phyloP scores from a whole-genome alignment of 805 yeast species.

The Yamadazyma kitorensis region DNA sequence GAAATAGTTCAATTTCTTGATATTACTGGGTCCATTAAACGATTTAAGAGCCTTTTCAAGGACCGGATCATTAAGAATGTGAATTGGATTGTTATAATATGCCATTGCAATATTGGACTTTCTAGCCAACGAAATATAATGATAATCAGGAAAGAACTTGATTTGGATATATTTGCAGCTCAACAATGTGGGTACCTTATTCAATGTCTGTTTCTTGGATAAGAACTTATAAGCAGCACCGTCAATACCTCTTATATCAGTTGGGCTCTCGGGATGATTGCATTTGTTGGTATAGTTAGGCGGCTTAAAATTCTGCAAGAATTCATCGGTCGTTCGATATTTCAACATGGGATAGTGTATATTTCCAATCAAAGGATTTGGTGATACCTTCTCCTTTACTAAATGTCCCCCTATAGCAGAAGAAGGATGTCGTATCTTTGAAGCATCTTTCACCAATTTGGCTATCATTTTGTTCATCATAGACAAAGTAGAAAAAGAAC shows the following conservation, averaged over 20 bases:
- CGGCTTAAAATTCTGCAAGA: conserved; percentile 2
- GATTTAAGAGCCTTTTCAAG: conserved; percentile 18
- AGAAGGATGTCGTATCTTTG: conserved; percentile 6
- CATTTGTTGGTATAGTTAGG: conserved; percentile 7
- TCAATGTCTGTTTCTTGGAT: conserved; percentile 15
- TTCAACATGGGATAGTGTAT: too few species aligned
- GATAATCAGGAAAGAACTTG: conserved; percentile 28
- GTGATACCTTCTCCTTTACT: too few species aligned
- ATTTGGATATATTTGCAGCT: conserved; percentile 19
- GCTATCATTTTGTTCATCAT: conserved; percentile 3
- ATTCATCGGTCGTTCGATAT: too few species aligned
- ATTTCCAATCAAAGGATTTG: background rate
- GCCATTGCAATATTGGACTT: conserved; percentile 39
- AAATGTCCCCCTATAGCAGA: too few species aligned
- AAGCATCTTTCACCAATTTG: conserved; percentile 4
- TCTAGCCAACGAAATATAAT: conserved; percentile 24
- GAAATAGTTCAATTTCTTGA: conserved; percentile 20
- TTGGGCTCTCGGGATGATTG: conserved; percentile 24
- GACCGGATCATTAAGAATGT: conserved; percentile 22
- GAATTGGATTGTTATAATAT: conserved; percentile 27
- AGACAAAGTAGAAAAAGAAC: too few species aligned
- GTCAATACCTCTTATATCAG: conserved; percentile 38
- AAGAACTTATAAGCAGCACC: conserved; percentile 16
- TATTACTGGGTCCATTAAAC: conserved; percentile 34
- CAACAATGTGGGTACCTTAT: conserved; percentile 13